Conservation (phyloP, 805 yeast genomes). For the Myxozyma melibiosi region DNA sequence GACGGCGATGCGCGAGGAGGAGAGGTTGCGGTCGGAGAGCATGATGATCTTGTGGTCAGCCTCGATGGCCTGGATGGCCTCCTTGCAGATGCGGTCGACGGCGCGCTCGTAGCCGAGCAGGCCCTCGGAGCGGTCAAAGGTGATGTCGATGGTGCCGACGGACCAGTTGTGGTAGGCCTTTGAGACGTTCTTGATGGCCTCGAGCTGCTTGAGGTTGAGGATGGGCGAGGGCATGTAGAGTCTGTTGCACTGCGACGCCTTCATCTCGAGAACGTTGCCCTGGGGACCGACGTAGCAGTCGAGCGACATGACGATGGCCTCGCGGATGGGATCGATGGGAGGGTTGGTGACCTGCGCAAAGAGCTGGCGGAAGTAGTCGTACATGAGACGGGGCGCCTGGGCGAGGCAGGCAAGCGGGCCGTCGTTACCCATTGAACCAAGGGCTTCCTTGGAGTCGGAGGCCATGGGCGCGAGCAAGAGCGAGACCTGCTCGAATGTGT, state of each 20-base stretch:
- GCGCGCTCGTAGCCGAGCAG: slow-evolving; percentile 81
- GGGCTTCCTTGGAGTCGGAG: slow-evolving; percentile 83
- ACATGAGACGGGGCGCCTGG: slow-evolving; percentile 85
- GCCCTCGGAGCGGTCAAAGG: slow-evolving; percentile 82
- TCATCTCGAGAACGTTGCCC: slow-evolving; percentile 91
- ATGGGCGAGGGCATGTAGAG: slow-evolving; percentile 82
- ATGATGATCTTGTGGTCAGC: slow-evolving; percentile 72
- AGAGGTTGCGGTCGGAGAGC: slow-evolving; percentile 68
- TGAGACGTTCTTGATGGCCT: slow-evolving; percentile 71
- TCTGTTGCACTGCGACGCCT: slow-evolving; percentile 88
- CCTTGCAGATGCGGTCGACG: slow-evolving; percentile 81
- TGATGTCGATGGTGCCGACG: slow-evolving; percentile 78
- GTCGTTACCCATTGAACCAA: slow-evolving; percentile 99
- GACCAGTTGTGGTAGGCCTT: slow-evolving; percentile 86
- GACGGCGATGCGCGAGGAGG: slow-evolving; percentile 69
- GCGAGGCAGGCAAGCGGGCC: slow-evolving; percentile 93
- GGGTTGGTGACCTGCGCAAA: slow-evolving; percentile 99
- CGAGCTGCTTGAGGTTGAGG: slow-evolving; percentile 68
- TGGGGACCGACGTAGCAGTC: slow-evolving; percentile 99
- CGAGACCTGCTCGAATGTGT: slow-evolving; percentile 89
- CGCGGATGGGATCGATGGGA: slow-evolving; percentile 97
- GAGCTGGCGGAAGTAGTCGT: slow-evolving; percentile 92
- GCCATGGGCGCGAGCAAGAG: slow-evolving; percentile 93
- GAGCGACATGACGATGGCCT: slow-evolving; percentile 92
- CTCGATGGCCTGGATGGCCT: slow-evolving; percentile 82